Conservation (phyloP, 1,284 basidiomycete genomes). For the Moesziomyces sp. region DNA sequence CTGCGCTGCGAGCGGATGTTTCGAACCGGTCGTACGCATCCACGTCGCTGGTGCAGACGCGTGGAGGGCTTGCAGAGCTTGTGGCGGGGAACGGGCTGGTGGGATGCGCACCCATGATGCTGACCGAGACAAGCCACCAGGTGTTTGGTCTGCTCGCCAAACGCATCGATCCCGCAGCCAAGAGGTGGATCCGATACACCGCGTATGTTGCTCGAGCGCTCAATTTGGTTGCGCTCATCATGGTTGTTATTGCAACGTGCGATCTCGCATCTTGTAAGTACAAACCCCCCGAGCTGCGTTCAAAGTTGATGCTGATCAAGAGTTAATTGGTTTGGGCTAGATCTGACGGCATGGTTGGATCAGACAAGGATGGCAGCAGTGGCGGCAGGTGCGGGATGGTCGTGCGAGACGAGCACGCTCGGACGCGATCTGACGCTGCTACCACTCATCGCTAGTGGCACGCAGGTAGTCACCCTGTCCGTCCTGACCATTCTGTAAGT, state of each 20-base stretch:
- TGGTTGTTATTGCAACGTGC: slow-evolving; percentile 24
- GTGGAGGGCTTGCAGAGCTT: slow-evolving; percentile 11
- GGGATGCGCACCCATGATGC: slow-evolving; percentile 24
- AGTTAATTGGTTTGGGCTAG: neutral
- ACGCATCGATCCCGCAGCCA: slow-evolving; percentile 9
- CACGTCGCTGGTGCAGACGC: slow-evolving; percentile 1
- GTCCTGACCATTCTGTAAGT: slow-evolving; percentile 31
- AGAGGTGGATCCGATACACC: slow-evolving; percentile 20
- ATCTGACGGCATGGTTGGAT: slow-evolving; percentile 15
- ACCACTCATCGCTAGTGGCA: slow-evolving; percentile 27
- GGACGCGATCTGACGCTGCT: slow-evolving; percentile 32
- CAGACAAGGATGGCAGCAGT: slow-evolving; percentile 10
- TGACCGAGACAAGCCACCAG: slow-evolving; percentile 31
- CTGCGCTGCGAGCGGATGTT: slow-evolving; percentile 15
- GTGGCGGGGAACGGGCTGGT: slow-evolving; percentile 25
- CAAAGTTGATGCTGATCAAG: neutral
- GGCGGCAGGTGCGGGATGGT: neutral
- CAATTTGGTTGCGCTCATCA: slow-evolving; percentile 31
- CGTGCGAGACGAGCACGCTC: slow-evolving; percentile 18
- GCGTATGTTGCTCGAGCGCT: slow-evolving; percentile 14
- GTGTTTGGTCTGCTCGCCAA: slow-evolving; percentile 34
- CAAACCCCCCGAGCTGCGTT: neutral
- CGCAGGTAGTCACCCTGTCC: slow-evolving; percentile 19
- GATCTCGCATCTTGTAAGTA: slow-evolving; percentile 32
- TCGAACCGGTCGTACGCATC: slow-evolving; percentile 8